A percentile compares a stretch with the other conserved stretches of the same genome.
These are phyloP conservation scores for Eimeria praecox DNA, from an alignment of 169 alveolate species.

Conservation along the genomic window DNA sequence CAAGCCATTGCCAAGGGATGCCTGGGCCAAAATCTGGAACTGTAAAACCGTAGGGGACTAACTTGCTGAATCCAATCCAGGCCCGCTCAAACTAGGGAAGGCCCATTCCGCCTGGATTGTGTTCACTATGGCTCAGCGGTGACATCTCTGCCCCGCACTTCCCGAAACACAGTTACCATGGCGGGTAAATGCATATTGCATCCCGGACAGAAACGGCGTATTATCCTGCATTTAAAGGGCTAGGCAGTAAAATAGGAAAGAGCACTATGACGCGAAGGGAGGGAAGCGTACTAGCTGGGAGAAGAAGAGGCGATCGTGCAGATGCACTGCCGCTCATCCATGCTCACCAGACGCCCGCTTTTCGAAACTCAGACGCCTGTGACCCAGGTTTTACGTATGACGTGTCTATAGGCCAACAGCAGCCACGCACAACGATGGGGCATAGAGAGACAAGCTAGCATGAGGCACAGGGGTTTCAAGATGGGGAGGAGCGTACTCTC, in stretches of 20 bases:
- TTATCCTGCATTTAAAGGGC: background rate
- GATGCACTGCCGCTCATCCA: background rate
- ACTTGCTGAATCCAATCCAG: background rate
- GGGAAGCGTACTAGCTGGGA: background rate
- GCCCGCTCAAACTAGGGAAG: background rate
- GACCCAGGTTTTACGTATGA: background rate
- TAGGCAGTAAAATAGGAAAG: background rate
- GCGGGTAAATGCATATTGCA: background rate
- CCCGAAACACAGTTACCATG: background rate
- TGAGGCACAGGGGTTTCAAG: background rate
- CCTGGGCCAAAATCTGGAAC: background rate
- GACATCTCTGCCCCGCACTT: background rate
- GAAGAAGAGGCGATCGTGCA: background rate
- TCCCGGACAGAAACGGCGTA: background rate
- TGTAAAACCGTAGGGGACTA: background rate
- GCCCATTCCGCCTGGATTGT: background rate
- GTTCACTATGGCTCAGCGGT: background rate
- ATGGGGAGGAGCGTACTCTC: background rate
- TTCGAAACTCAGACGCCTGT: background rate
- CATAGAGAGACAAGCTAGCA: background rate
- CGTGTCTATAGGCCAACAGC: background rate
- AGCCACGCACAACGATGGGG: background rate
- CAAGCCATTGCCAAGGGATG: background rate
- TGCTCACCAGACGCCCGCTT: background rate
- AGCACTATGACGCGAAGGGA: background rate